These are phyloP conservation scores for Coleophoma eucalyptorum DNA, from an alignment of 2,329 filamentous ascomycete species.

Conservation along the genomic window DNA sequence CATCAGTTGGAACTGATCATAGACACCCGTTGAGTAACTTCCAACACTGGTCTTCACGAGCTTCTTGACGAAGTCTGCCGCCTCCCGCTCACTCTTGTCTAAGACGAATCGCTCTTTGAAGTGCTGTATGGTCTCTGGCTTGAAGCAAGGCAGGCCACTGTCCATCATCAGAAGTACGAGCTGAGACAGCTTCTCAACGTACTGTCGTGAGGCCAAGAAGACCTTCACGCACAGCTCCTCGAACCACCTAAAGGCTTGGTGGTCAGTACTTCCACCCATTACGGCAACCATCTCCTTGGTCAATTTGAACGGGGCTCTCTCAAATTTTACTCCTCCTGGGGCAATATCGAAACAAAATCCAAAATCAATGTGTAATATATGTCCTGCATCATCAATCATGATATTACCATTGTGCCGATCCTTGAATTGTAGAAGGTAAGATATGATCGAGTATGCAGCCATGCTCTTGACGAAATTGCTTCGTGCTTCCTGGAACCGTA, in stretches of 20 bases:
- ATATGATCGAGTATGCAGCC: slow-evolving; percentile 97
- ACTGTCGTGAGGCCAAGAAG: slow-evolving; percentile 82
- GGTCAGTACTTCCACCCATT: slow-evolving; percentile 83
- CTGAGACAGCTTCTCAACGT: slow-evolving; percentile 84
- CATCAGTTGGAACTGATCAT: slow-evolving; percentile 96
- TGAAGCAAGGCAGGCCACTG: slow-evolving; percentile 94
- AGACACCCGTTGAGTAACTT: slow-evolving; percentile 88
- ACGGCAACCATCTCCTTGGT: slow-evolving; percentile 98
- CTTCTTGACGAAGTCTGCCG: slow-evolving; percentile 88
- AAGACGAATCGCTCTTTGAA: slow-evolving; percentile 91
- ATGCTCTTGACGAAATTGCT: slow-evolving; percentile 99
- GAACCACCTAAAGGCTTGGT: slow-evolving; percentile 91
- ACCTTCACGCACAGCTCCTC: slow-evolving; percentile 95
- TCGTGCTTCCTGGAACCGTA: slow-evolving; percentile 90
- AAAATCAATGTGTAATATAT: slow-evolving; percentile 98
- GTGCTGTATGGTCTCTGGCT: slow-evolving; percentile 88
- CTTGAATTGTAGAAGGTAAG: slow-evolving; percentile 96
- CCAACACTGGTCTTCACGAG: slow-evolving; percentile 86
- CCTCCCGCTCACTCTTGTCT: slow-evolving; percentile 87
- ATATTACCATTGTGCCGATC: slow-evolving; percentile 99
- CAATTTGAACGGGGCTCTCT: slow-evolving; percentile 96
- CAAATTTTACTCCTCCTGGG: slow-evolving; percentile 93
- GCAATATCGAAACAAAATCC: slow-evolving; percentile 99
- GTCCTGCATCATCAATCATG: slow-evolving; percentile 96
- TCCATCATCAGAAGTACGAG: slow-evolving; percentile 95